phyloP scores from a whole-genome alignment of 331 rosid genomes.

The Pyracantha coccinea region DNA sequence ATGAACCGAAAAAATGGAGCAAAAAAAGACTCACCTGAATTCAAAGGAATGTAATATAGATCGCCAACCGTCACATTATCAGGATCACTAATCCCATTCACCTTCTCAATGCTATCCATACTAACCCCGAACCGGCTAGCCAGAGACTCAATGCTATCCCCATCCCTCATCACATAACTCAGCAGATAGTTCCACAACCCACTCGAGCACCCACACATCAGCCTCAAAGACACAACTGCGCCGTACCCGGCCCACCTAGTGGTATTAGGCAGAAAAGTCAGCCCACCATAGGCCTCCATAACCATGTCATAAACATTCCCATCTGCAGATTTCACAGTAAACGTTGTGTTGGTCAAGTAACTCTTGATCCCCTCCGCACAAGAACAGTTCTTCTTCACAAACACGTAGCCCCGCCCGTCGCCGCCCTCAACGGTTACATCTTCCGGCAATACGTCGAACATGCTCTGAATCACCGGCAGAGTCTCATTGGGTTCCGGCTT shows the following conservation, averaged over 20 bases:
- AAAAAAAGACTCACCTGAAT: constrained; percentile 64
- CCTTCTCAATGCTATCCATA: constrained; percentile 82
- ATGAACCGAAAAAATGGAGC: not conserved
- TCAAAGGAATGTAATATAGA: constrained; percentile 73
- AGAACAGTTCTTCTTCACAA: constrained; percentile 81
- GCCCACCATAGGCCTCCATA: constrained; percentile 68
- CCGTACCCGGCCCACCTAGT: constrained; percentile 55
- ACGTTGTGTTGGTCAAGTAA: constrained; percentile 69
- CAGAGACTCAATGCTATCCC: constrained; percentile 68
- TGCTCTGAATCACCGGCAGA: constrained; percentile 56
- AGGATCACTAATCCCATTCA: constrained; percentile 69
- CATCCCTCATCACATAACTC: constrained; percentile 90
- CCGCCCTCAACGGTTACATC: constrained; percentile 78
- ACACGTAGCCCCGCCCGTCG: constrained; percentile 47
- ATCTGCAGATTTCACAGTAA: constrained; percentile 59
- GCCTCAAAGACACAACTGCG: constrained; percentile 65
- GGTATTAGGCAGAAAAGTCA: constrained; percentile 55
- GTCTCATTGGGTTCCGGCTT: constrained; percentile 56
- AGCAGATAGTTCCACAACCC: constrained; percentile 84
- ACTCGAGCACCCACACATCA: constrained; percentile 92
- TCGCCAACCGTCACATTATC: constrained; percentile 84
- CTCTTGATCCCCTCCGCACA: constrained; percentile 48
- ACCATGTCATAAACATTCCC: constrained; percentile 65
- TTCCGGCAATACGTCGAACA: constrained; percentile 77
- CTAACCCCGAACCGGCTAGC: constrained; percentile 95